Conservation (phyloP, 345 rosid species). For the Eucalyptus cladocalyx region DNA sequence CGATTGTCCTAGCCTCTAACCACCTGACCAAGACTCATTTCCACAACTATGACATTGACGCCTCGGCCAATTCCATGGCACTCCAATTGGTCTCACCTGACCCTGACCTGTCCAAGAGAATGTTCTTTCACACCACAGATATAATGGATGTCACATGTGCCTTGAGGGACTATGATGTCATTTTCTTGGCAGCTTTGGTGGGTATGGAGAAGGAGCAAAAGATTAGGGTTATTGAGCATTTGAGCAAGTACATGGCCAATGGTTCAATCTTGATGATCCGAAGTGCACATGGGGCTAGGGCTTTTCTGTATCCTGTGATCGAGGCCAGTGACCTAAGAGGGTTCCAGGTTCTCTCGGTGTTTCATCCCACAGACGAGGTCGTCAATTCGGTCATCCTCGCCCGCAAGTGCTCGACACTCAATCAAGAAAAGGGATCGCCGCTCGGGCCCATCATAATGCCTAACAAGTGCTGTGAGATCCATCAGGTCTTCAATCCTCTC, state of each 20-base stretch:
- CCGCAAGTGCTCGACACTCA: constrained; percentile 19
- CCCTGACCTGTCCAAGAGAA: constrained; percentile 55
- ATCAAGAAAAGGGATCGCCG: background rate
- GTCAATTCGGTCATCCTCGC: constrained; percentile 69
- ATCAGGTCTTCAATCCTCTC: constrained; percentile 31
- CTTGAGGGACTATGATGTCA: constrained; percentile 60
- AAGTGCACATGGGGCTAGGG: constrained; percentile 94
- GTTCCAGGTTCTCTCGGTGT: constrained; percentile 61
- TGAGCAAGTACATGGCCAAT: constrained; percentile 66
- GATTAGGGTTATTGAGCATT: constrained; percentile 42
- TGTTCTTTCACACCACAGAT: constrained; percentile 59
- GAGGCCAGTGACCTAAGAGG: constrained; percentile 63
- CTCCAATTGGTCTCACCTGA: constrained; percentile 32
- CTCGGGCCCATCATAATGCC: constrained; percentile 15
- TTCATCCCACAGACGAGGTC: constrained; percentile 83
- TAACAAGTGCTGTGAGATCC: constrained; percentile 48
- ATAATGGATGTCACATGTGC: constrained; percentile 36
- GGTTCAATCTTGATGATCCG: constrained; percentile 65
- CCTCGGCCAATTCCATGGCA: constrained; percentile 52
- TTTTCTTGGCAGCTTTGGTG: constrained; percentile 88
- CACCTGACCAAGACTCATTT: constrained; percentile 45
- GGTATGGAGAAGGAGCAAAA: constrained; percentile 80
- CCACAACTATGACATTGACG: constrained; percentile 75
- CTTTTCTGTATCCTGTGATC: constrained; percentile 76
- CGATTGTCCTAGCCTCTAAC: constrained; percentile 55